Evolutionary conservation across 2,329 filamentous ascomycete species (phyloP).

Genomic region (Ophiostoma novo-ulmi): DNA sequence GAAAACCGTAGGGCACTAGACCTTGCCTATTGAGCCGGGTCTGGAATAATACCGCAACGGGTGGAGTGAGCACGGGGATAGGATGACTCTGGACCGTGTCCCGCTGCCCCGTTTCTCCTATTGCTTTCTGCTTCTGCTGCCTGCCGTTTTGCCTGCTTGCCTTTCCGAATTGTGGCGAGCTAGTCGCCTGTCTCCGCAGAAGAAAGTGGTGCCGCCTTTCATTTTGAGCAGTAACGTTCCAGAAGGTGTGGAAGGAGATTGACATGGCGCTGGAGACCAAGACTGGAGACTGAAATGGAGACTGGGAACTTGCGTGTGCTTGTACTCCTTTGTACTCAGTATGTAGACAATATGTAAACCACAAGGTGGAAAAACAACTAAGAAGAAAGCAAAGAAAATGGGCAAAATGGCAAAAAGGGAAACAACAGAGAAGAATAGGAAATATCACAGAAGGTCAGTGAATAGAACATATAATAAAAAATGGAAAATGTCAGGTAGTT

Average conservation of each 20-base stretch:
- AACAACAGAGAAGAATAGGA: neutral
- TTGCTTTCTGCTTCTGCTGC: neutral
- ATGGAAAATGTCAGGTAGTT: neutral
- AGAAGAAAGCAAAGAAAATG: neutral
- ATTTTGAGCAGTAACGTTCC: neutral
- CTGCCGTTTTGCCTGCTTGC: neutral
- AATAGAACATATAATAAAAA: neutral
- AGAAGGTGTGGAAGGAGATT: conserved; percentile 3
- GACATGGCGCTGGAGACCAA: neutral
- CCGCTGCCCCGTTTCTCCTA: neutral
- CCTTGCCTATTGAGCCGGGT: neutral
- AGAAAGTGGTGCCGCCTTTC: neutral
- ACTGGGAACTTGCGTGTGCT: too few species aligned
- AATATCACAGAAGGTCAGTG: neutral
- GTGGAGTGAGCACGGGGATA: neutral
- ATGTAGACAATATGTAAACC: neutral
- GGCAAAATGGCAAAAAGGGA: neutral
- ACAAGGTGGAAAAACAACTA: neutral
- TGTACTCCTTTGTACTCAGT: neutral
- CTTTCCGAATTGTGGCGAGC: too few species aligned
- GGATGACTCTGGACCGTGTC: neutral
- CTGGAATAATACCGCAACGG: neutral
- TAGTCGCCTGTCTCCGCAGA: neutral
- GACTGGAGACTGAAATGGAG: neutral
- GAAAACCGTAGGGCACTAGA: too few species aligned